These are phyloP conservation scores for Theobroma cacao DNA, from an alignment of 345 rosid genomes.

Conservation along the genomic window DNA sequence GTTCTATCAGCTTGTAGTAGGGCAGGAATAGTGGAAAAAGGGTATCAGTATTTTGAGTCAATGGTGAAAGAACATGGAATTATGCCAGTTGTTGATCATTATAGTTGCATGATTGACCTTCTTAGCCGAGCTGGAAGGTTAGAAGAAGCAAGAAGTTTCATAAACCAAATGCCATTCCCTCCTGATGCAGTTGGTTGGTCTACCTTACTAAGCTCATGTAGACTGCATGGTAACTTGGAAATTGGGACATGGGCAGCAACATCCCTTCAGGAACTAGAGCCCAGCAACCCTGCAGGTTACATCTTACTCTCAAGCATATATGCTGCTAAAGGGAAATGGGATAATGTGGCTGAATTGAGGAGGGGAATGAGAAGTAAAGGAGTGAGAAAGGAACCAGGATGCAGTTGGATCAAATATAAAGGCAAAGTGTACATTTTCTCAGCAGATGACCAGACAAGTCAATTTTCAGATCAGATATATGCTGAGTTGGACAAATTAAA, in stretches of 20 bases:
- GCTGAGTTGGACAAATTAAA: constrained; percentile 64
- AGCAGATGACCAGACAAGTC: constrained; percentile 76
- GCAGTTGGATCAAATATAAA: constrained; percentile 89
- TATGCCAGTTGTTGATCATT: constrained; percentile 61
- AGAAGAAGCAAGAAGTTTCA: constrained; percentile 74
- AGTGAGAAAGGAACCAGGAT: constrained; percentile 85
- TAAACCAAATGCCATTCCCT: constrained; percentile 65
- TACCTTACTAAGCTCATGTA: constrained; percentile 84
- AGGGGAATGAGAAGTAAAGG: constrained; percentile 67
- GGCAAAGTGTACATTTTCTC: constrained; percentile 68
- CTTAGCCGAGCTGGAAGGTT: constrained; percentile 81
- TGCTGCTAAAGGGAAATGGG: constrained; percentile 74
- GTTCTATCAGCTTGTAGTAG: constrained; percentile 94
- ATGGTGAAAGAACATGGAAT: constrained; percentile 61
- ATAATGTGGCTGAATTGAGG: constrained; percentile 61
- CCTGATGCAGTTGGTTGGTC: constrained; percentile 90
- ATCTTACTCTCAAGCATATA: constrained; percentile 69
- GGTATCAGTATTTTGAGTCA: constrained; percentile 58
- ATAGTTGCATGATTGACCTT: constrained; percentile 94
- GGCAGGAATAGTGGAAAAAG: constrained; percentile 85
- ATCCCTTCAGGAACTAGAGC: constrained; percentile 72
- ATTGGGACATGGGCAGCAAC: constrained; percentile 86
- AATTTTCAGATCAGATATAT: constrained; percentile 61
- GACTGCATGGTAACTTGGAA: constrained; percentile 59
- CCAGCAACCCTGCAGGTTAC: constrained; percentile 80